Evolutionary conservation across 805 yeast species (phyloP).

Genomic region (Pichia ethanolica): DNA sequence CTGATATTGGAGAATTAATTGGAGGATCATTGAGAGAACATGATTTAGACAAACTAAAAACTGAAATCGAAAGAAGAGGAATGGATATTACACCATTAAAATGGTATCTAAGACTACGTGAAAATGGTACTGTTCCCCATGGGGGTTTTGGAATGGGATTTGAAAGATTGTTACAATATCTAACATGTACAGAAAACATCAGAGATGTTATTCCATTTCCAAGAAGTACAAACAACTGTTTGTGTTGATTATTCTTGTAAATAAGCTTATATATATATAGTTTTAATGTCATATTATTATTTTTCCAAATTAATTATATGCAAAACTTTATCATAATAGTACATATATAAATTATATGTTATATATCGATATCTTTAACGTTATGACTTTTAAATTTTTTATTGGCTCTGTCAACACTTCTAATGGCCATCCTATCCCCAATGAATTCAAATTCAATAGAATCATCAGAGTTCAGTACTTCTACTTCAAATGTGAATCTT

Average conservation of each 20-base stretch:
- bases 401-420: slow-evolving; percentile 75
- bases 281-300: neutral
- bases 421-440: slow-evolving; percentile 71
- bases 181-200: slow-evolving; percentile 69
- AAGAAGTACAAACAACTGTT: slow-evolving; percentile 52
- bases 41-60: slow-evolving; percentile 36
- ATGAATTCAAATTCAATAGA: slow-evolving; percentile 54
- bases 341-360: neutral
- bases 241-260: slow-evolving; percentile 26
- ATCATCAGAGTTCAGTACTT: slow-evolving; percentile 10
- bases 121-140: slow-evolving; percentile 80
- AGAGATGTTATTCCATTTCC: slow-evolving; percentile 87
- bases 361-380: slow-evolving; percentile 32
- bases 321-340: too few species aligned
- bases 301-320: neutral
- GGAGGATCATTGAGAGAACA: slow-evolving; percentile 95
- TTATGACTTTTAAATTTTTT: slow-evolving; percentile 78
- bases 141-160: slow-evolving; percentile 98
- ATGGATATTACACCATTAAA: slow-evolving; percentile 56
- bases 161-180: slow-evolving; percentile 72
- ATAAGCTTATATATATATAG: neutral
- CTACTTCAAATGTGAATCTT: slow-evolving; percentile 45
- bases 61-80: slow-evolving; percentile 42
- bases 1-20: slow-evolving; percentile 86
- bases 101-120: slow-evolving; percentile 76